A percentile compares a stretch with the other conserved stretches of the same genome.
Conservation (phyloP, 768 basidiomycete species). For the Russula emetica region DNA sequence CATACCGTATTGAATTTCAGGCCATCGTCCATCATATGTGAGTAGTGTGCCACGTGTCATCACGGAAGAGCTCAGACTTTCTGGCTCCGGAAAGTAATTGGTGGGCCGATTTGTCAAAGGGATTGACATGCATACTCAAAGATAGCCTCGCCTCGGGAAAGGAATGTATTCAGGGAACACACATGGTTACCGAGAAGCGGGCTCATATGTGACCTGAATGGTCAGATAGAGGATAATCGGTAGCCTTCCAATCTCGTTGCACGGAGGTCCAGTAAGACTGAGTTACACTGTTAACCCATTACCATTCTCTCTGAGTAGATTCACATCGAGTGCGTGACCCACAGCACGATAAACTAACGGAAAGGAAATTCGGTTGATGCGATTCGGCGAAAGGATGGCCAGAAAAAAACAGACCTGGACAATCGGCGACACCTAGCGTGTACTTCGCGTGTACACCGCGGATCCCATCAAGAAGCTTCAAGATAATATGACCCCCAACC, state of each 20-base stretch:
- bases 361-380: not conserved
- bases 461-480: constrained; percentile 15
- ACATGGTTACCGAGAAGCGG: constrained; percentile 41
- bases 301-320: constrained; percentile 39
- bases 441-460: constrained; percentile 1
- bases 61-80: constrained; percentile 30
- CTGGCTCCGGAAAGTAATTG: constrained; percentile 50
- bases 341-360: not conserved
- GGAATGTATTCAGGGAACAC: constrained; percentile 9
- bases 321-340: constrained; percentile 52
- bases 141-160: constrained; percentile 32
- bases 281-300: constrained; percentile 54
- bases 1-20: constrained; percentile 59
- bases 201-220: constrained; percentile 65
- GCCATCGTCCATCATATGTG: constrained; percentile 33
- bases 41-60: not conserved
- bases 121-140: constrained; percentile 59
- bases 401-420: constrained; percentile 22
- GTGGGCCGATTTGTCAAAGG: constrained; percentile 51
- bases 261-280: constrained; percentile 49
- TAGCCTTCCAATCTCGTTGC: constrained; percentile 55
- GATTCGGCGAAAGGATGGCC: not conserved
- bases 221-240: constrained; percentile 52
- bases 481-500: not conserved
- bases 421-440: constrained; percentile 19